Base-by-base conservation (phyloP, 345 rosid genomes). In the Hibiscus tridactylites region DNA sequence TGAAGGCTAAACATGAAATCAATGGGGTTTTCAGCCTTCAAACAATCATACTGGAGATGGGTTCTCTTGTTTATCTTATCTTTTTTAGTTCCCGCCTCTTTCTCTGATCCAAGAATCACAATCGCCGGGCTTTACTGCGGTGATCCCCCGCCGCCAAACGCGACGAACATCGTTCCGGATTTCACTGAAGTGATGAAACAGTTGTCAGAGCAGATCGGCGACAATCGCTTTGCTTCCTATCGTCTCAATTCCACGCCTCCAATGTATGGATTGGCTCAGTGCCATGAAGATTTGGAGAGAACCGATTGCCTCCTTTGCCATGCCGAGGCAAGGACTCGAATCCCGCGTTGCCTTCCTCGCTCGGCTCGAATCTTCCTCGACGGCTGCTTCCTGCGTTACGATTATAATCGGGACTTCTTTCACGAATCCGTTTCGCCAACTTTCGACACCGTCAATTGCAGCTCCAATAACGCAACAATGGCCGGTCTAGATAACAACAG, bases 231-330 rank as follows among this genome's bases (percentile, higher is more conserved):
- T 21, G 94, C 79, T 35, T 81, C 81, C 8, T 61, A 19, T 75
- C 65, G 73, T 26, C 15, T 75, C 62, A 54, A 17, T 50, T 16
- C 77, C 0, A 76, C 74, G 9, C 29, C 21, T 44, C 62, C 75
- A 29, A 61, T 49, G 54, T 12, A 49, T 15, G 54, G 17, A 49
- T 49, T 49, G 13, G 81, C 81, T 8, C 94, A 89, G 74, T 89
- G 91, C 80, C 88, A 87, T 35, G 54, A 33, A 5, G 90, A 89
- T 77, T 88, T 89, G 68, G 80, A 86, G 9, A 86, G 74, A 3
- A 81, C 83, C 1, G 94, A 89, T 42, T 89, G 94, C 71, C 87
- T 81, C 67, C 83, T 89, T 69, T 89, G 94, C 74, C 84, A 68
- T 72, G 87, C 90, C 4, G 79, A 79, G 33, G 46, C 86, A 39